A percentile compares a stretch with the other conserved stretches of the same genome.
These are phyloP conservation scores for Aspergillus campestris DNA, from an alignment of 495 filamentous ascomycete species.

Conservation along the genomic window DNA sequence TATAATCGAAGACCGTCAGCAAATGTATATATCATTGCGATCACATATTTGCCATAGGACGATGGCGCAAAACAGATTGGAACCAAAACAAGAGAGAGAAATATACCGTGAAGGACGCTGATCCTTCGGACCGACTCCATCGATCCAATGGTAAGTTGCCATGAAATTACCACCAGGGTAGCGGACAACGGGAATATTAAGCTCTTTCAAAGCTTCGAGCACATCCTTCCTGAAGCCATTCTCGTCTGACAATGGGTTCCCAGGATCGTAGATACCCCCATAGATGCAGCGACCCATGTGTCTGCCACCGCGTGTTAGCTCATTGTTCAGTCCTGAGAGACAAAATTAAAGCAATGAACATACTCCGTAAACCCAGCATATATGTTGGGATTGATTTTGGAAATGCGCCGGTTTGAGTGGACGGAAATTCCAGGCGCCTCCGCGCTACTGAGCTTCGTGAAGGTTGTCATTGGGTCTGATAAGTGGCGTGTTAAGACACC, in stretches of 20 bases:
- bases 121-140: constrained; percentile 65
- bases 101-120: constrained; percentile 47
- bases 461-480: constrained; percentile 51
- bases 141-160: constrained; percentile 76
- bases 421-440: constrained; percentile 53
- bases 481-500: constrained; percentile 2
- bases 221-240: constrained; percentile 73
- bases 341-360: constrained; percentile 7
- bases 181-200: constrained; percentile 64
- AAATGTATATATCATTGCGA: background rate
- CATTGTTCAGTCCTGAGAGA: background rate
- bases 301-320: constrained; percentile 28
- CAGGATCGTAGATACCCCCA: constrained; percentile 73
- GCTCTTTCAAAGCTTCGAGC: constrained; percentile 56
- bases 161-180: constrained; percentile 78
- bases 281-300: constrained; percentile 84
- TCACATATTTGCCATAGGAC: no score
- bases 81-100: background rate
- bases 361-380: constrained; percentile 74
- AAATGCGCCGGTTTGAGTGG: constrained; percentile 49
- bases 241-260: constrained; percentile 58
- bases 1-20: background rate
- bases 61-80: no score
- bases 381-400: constrained; percentile 63
- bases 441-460: constrained; percentile 52